These are phyloP conservation scores for Secale cereale DNA, from an alignment of 176 grass and related monocot species.

Conservation along the genomic window DNA sequence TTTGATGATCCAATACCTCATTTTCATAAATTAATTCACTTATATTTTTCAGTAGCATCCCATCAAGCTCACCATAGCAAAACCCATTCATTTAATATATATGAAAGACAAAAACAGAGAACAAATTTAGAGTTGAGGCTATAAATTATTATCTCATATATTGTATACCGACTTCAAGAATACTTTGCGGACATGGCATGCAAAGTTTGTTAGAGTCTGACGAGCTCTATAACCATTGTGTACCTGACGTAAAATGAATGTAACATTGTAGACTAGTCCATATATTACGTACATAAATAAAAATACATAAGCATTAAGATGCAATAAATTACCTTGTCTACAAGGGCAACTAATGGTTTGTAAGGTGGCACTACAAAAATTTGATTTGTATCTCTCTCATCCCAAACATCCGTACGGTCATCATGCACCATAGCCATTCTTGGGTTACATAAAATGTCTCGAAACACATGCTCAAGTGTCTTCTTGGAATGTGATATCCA, in stretches of 20 bases:
- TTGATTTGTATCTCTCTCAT: too few relatives aligned
- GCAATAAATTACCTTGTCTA: too few relatives aligned
- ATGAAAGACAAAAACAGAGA: not conserved
- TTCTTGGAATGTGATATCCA: too few relatives aligned
- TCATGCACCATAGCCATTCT: too few relatives aligned
- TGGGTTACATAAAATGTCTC: too few relatives aligned
- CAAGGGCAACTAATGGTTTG: too few relatives aligned
- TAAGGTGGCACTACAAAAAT: too few relatives aligned
- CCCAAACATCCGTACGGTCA: too few relatives aligned
- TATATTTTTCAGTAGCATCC: not conserved
- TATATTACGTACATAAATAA: not conserved
- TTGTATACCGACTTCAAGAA: not conserved
- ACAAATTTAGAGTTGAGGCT: not conserved
- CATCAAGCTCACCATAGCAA: not conserved
- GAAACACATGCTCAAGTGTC: too few relatives aligned
- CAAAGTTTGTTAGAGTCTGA: not conserved
- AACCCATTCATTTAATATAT: too few relatives aligned
- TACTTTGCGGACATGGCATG: too few relatives aligned
- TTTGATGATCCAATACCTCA: not conserved
- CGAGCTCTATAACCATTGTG: not conserved
- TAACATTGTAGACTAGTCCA: not conserved
- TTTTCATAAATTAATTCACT: not conserved
- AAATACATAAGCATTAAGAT: too few relatives aligned
- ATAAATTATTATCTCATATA: not conserved
- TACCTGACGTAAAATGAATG: not conserved